Conservation (phyloP, 495 filamentous ascomycete species). For the Aspergillus steynii region DNA sequence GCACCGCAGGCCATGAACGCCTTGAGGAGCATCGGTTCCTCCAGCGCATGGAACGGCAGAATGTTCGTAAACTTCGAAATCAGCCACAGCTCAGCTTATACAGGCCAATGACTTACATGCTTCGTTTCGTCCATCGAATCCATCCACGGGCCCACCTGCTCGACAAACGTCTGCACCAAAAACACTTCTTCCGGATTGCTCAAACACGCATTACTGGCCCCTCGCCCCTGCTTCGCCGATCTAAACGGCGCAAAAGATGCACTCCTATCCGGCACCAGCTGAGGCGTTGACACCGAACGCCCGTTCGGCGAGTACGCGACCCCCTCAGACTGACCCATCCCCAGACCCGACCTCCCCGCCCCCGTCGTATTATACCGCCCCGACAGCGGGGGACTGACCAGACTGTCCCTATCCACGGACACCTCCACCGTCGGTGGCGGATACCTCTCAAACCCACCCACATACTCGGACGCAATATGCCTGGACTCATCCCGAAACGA, state of each 20-base stretch:
- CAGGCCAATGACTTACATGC: constrained; percentile 56
- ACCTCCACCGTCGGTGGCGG: constrained; percentile 48
- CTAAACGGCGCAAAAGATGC: constrained; percentile 30
- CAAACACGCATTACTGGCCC: constrained; percentile 52
- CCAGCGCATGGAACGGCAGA: constrained; percentile 77
- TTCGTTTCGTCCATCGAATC: constrained; percentile 85
- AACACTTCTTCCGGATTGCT: constrained; percentile 72
- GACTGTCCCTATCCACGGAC: constrained; percentile 21
- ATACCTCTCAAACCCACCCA: constrained; percentile 78
- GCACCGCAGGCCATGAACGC: constrained; percentile 89
- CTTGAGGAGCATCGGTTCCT: constrained; percentile 88
- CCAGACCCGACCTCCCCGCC: background rate
- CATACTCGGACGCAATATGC: constrained; percentile 88
- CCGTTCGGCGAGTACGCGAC: background rate
- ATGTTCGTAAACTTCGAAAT: constrained; percentile 68
- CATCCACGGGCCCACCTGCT: constrained; percentile 93
- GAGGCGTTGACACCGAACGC: background rate
- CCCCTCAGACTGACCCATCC: background rate
- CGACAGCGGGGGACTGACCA: constrained; percentile 20
- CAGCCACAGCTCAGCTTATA: constrained; percentile 10
- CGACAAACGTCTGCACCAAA: constrained; percentile 88
- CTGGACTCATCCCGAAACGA: constrained; percentile 87
- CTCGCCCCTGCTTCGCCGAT: constrained; percentile 21
- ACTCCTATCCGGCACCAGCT: constrained; percentile 2
- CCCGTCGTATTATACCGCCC: constrained; percentile 20